phyloP scores from a whole-genome alignment of 495 filamentous ascomycete genomes.

The Choiromyces venosus region DNA sequence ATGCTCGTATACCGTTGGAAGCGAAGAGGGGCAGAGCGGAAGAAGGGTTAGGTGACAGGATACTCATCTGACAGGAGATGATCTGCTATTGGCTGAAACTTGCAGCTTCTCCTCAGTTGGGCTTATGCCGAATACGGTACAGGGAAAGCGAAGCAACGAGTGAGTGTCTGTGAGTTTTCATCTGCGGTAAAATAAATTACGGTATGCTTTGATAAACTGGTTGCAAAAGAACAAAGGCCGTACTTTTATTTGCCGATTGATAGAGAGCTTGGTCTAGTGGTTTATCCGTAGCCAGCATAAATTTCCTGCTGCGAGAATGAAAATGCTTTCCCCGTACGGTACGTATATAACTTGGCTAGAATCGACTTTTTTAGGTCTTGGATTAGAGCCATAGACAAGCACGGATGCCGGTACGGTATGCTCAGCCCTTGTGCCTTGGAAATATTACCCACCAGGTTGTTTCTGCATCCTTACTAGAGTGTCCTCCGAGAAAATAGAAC shows the following conservation, averaged over 20 bases:
- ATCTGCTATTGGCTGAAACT: background rate
- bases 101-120: background rate
- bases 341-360: background rate
- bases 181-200: background rate
- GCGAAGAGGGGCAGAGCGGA: background rate
- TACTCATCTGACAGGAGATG: background rate
- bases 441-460: no score
- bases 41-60: background rate
- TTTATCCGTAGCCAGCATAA: background rate
- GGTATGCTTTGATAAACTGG: background rate
- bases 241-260: background rate
- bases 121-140: background rate
- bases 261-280: background rate
- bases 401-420: no score
- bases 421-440: no score
- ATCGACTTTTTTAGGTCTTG: background rate
- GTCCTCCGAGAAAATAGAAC: background rate
- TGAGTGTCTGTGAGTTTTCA: background rate
- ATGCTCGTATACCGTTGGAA: background rate
- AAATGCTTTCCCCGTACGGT: background rate
- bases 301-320: background rate
- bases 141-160: background rate
- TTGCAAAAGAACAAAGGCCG: no score
- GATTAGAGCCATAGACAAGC: no score
- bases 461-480: background rate